These are phyloP conservation scores for Helotiales sp. DNA, from an alignment of 2,329 filamentous ascomycete genomes.

Conservation along the genomic window DNA sequence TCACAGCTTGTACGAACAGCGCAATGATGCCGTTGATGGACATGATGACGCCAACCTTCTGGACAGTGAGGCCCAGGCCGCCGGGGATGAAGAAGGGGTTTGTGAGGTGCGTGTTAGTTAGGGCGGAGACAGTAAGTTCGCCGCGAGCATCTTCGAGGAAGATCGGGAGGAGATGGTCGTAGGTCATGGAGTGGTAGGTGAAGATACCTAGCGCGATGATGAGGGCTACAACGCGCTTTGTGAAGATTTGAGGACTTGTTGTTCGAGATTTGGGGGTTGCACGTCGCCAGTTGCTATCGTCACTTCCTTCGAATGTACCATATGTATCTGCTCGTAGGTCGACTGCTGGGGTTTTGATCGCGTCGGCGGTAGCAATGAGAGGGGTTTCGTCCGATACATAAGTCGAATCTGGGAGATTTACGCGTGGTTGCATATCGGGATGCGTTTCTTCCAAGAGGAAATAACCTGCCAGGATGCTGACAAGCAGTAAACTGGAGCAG, in stretches of 20 bases:
- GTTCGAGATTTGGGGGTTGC: conserved; percentile 33
- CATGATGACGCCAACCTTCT: conserved; percentile 65
- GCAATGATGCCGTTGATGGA: conserved; percentile 64
- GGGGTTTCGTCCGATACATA: conserved; percentile 64
- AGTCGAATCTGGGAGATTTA: conserved; percentile 52
- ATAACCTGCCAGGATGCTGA: conserved; percentile 82
- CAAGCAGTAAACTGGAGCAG: conserved; percentile 74
- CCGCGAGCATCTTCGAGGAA: conserved; percentile 81
- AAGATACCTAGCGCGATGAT: conserved; percentile 86
- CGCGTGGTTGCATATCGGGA: conserved; percentile 72
- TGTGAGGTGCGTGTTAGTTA: conserved; percentile 24
- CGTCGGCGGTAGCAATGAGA: conserved; percentile 75
- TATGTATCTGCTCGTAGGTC: conserved; percentile 81
- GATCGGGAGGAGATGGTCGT: conserved; percentile 88
- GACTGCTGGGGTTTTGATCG: conserved; percentile 72
- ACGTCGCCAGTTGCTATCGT: conserved; percentile 41
- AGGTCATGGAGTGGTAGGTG: conserved; percentile 95
- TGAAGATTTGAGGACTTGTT: conserved; percentile 55
- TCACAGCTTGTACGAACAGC: conserved; percentile 61
- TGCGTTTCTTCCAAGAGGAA: conserved; percentile 87
- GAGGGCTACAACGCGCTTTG: conserved; percentile 71
- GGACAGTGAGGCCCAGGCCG: conserved; percentile 66
- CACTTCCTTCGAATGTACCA: conserved; percentile 64
- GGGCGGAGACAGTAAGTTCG: conserved; percentile 39
- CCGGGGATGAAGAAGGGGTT: conserved; percentile 62